These are phyloP conservation scores for Eucalyptus decipiens DNA, from an alignment of 345 rosid genomes.

Conservation along the genomic window DNA sequence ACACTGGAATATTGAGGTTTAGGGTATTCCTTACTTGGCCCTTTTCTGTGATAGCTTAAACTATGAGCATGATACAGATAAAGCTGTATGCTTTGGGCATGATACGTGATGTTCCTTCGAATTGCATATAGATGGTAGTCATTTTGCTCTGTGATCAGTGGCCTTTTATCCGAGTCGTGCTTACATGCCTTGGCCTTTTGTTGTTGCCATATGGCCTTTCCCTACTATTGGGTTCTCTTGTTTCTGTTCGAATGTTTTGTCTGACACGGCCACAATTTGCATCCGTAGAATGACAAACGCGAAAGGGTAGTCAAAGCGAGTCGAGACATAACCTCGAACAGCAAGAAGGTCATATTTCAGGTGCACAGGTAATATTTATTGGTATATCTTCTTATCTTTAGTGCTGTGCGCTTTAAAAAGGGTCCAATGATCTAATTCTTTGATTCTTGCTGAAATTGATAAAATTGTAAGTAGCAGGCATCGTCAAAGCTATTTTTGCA, in stretches of 20 bases:
- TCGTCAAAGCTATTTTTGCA: not conserved
- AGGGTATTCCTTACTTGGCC: not conserved
- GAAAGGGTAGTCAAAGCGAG: conserved; percentile 94
- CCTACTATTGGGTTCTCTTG: not conserved
- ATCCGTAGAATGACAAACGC: conserved; percentile 73
- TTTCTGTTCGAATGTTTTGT: not conserved
- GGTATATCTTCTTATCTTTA: not conserved
- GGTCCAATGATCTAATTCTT: not conserved
- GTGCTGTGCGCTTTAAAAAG: not conserved
- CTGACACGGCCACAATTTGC: not conserved
- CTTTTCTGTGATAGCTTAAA: not conserved
- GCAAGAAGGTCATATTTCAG: conserved; percentile 95
- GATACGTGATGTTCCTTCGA: not conserved
- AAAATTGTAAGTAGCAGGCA: not conserved
- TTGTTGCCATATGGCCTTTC: not conserved
- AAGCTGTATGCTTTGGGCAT: not conserved
- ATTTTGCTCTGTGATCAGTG: not conserved
- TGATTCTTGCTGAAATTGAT: not conserved
- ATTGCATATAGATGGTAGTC: not conserved
- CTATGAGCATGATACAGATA: not conserved
- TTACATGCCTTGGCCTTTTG: not conserved
- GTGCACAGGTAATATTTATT: conserved; percentile 63
- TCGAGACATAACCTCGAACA: conserved; percentile 84
- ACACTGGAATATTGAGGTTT: not conserved
- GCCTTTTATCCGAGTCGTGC: not conserved